These are phyloP conservation scores for Aphanomyces astaci DNA, from an alignment of 352 stramenopile genomes.

Conservation along the genomic window DNA sequence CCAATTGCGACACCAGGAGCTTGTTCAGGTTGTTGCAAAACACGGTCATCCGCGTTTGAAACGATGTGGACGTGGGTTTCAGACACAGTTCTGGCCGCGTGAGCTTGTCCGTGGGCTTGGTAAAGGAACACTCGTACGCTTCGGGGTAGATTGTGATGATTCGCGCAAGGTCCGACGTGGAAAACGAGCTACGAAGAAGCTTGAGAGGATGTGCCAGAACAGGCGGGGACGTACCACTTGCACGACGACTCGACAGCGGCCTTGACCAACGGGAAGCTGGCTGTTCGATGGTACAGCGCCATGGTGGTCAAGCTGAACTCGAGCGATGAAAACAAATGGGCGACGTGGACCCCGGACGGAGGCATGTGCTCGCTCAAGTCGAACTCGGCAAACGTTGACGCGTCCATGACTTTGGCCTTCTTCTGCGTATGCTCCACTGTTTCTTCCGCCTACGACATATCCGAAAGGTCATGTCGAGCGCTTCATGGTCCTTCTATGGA, in stretches of 20 bases:
- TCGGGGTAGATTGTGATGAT: conserved; percentile 7
- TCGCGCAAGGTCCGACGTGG: background rate
- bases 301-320: conserved; percentile 65
- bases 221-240: conserved; percentile 31
- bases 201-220: background rate
- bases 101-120: conserved; percentile 7
- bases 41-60: conserved; percentile 7
- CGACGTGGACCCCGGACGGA: conserved; percentile 35
- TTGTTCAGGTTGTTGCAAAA: conserved; percentile 10
- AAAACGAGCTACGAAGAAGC: conserved; percentile 2
- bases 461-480: background rate
- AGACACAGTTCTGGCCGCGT: background rate
- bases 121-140: conserved; percentile 11
- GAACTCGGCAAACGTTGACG: conserved; percentile 6
- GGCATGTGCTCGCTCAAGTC: conserved; percentile 37
- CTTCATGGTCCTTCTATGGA: background rate
- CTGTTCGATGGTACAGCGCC: conserved; percentile 60
- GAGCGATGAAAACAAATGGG: conserved; percentile 53
- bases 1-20: background rate
- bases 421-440: background rate
- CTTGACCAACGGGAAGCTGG: conserved; percentile 54
- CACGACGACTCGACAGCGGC: conserved; percentile 58
- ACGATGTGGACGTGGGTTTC: background rate
- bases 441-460: background rate
- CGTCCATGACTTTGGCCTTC: conserved; percentile 7